A percentile compares a stretch with the other conserved stretches of the same genome.
phyloP scores from a whole-genome alignment of 1,139 yeast genomes.

The Protomyces pachydermus region DNA sequence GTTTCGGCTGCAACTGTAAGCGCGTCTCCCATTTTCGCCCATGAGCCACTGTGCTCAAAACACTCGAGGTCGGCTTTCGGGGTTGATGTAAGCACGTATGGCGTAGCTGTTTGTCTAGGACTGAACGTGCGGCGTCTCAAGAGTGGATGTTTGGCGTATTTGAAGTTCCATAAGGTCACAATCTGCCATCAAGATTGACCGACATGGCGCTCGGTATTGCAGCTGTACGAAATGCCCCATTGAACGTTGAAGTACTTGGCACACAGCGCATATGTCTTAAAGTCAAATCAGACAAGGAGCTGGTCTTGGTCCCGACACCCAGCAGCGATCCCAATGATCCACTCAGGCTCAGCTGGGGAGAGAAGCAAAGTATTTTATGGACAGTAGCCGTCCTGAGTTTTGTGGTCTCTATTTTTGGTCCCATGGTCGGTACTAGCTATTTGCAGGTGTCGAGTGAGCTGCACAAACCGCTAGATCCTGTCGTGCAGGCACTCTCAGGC shows the following conservation, averaged over 20 bases:
- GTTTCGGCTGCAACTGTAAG: too few relatives aligned
- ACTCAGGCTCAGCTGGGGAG: neutral
- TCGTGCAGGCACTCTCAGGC: conserved; percentile 1
- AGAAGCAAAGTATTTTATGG: neutral
- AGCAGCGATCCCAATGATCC: neutral
- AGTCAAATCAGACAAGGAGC: neutral
- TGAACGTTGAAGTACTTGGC: neutral
- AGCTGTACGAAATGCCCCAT: neutral
- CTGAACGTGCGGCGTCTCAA: too few relatives aligned
- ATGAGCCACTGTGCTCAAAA: too few relatives aligned
- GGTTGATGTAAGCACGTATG: too few relatives aligned
- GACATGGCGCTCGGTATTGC: neutral
- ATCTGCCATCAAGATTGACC: neutral
- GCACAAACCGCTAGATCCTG: neutral
- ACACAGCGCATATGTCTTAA: neutral
- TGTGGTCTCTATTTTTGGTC: neutral
- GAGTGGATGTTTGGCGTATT: too few relatives aligned
- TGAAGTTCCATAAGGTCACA: too few relatives aligned
- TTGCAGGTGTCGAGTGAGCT: neutral
- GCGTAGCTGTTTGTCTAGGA: too few relatives aligned
- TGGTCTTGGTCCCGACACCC: neutral
- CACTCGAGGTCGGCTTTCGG: too few relatives aligned
- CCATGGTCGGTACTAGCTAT: conserved; percentile 4
- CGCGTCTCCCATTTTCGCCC: too few relatives aligned
- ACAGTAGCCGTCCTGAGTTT: neutral